Conservation (phyloP, 805 yeast species). For the Yamadazyma scolyti region DNA sequence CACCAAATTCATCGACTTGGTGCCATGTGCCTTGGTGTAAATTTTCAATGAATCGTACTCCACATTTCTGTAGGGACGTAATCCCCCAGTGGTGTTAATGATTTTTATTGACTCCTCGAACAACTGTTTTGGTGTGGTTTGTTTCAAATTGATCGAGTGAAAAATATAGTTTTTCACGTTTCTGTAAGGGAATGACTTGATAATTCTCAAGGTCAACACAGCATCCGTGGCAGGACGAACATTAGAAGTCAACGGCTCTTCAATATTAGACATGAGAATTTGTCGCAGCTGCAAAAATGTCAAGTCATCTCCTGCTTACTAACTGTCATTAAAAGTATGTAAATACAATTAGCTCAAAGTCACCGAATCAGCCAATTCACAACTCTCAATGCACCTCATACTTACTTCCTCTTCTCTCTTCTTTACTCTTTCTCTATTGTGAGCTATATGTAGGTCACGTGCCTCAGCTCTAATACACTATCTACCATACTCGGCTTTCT, state of each 20-base stretch:
- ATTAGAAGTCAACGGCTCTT: conserved; percentile 78
- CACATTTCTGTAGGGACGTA: conserved; percentile 80
- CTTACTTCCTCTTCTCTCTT: no score
- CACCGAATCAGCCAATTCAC: no score
- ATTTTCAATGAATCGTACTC: conserved; percentile 73
- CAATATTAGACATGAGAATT: conserved; percentile 16
- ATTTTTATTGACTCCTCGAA: conserved; percentile 46
- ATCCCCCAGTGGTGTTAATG: conserved; percentile 57
- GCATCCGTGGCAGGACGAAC: conserved; percentile 72
- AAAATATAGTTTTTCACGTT: conserved; percentile 77
- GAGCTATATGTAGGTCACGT: no score
- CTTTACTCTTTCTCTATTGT: no score
- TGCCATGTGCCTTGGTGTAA: conserved; percentile 92
- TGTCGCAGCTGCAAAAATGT: no score
- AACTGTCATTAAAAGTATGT: background rate
- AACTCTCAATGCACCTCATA: no score
- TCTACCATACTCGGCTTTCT: no score
- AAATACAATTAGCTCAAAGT: no score
- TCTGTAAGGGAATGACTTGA: conserved; percentile 89
- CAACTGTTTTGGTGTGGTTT: conserved; percentile 62
- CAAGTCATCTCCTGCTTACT: no score
- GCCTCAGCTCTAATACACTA: no score
- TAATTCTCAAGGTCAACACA: conserved; percentile 76
- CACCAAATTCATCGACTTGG: conserved; percentile 88
- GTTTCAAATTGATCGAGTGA: conserved; percentile 64